A percentile compares a stretch with the other conserved stretches of the same genome.
Evolutionary conservation across 441 rosid species (phyloP).

Genomic region (Corymbia calophylla): DNA sequence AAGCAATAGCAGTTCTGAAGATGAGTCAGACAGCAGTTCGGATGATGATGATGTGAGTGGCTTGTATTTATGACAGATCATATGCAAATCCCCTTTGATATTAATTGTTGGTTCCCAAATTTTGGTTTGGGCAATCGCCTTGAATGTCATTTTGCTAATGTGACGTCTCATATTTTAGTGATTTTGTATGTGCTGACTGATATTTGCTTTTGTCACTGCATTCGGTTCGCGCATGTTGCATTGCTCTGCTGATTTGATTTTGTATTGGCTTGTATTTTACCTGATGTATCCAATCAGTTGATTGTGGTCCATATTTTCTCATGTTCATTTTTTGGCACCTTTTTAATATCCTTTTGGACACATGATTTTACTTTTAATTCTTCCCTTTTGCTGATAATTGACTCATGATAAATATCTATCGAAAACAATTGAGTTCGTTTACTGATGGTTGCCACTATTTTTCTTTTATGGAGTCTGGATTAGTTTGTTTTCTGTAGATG

Average conservation of each 20-base stretch:
- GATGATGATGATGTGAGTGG: constrained; percentile 8
- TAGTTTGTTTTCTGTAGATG: not conserved
- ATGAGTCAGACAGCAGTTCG: constrained; percentile 3
- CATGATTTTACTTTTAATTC: not conserved
- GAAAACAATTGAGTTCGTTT: not conserved
- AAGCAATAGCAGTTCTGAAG: not conserved
- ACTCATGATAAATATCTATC: not conserved
- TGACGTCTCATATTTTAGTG: not conserved
- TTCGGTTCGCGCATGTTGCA: not conserved
- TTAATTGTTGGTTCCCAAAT: not conserved
- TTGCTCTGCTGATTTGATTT: not conserved
- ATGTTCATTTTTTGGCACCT: not conserved
- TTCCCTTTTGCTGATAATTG: not conserved
- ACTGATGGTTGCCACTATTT: not conserved
- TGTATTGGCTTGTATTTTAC: not conserved
- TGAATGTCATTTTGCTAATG: not conserved
- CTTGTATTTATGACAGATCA: not conserved
- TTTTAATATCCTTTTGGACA: not conserved
- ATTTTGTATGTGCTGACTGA: not conserved
- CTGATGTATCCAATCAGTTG: not conserved
- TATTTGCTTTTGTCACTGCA: not conserved
- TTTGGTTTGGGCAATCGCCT: not conserved
- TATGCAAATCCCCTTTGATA: not conserved
- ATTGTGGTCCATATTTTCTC: not conserved
- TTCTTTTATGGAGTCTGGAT: not conserved